phyloP scores from a whole-genome alignment of 768 basidiomycete species.

The Flagelloscypha sp. region DNA sequence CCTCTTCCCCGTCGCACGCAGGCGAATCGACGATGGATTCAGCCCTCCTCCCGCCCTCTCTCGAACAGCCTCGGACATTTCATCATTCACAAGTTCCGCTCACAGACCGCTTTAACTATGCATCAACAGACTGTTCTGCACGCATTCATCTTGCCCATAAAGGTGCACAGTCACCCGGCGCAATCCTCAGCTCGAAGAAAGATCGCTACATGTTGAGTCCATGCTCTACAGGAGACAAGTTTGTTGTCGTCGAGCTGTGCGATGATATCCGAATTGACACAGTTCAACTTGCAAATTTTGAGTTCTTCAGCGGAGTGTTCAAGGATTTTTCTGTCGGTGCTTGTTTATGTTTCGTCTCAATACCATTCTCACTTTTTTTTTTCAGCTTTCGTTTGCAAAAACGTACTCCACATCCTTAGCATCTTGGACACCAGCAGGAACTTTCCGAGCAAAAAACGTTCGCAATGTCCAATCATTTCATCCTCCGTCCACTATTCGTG shows the following conservation, averaged over 20 bases:
- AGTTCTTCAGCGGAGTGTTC: conserved; percentile 97
- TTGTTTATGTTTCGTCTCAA: too few species aligned
- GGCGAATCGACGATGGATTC: conserved; percentile 11
- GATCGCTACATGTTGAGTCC: conserved; percentile 97
- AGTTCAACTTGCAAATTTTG: conserved; percentile 92
- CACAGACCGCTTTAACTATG: conserved; percentile 91
- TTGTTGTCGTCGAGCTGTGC: conserved; percentile 91
- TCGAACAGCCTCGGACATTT: conserved; percentile 27
- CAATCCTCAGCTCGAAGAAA: conserved; percentile 82
- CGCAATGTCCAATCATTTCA: conserved; percentile 85
- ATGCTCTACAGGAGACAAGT: conserved; percentile 60
- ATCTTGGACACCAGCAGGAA: conserved; percentile 68
- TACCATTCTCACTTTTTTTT: too few species aligned
- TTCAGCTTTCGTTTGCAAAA: too few species aligned
- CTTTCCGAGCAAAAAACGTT: conserved; percentile 79
- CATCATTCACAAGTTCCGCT: conserved; percentile 68
- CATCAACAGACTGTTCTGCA: conserved; percentile 86
- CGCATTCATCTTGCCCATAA: conserved; percentile 81
- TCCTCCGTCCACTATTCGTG: conserved; percentile 58
- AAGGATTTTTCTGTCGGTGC: conserved; percentile 85
- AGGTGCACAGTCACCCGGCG: conserved; percentile 70
- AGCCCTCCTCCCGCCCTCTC: conserved; percentile 14
- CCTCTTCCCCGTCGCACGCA: conserved; percentile 5
- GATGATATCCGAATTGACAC: conserved; percentile 97
- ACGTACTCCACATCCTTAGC: conserved; percentile 55